Base-by-base conservation (phyloP, 495 filamentous ascomycete species). In the Tuber melanosporum region DNA sequence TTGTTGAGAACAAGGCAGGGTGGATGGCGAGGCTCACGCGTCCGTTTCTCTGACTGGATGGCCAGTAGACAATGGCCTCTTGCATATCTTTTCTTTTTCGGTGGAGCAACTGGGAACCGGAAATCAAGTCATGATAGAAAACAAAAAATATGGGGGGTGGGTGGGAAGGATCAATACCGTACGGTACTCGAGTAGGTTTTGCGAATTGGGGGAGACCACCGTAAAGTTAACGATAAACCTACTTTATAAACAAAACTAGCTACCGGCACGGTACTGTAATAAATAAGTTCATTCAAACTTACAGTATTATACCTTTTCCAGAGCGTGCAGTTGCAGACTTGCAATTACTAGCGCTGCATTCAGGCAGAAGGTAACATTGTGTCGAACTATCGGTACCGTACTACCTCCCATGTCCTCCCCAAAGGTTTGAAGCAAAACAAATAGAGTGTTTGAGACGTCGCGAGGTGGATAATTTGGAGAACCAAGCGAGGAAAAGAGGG, bases 401-500 rank as follows among this genome's bases (percentile, higher is more conserved):
- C 52, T 5, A 9, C 5, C 26, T 62, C 52, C n/a, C 52, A 62
- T 26, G 52, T 26, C 52, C 47, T 22, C 12, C 52, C 52, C 52
- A 26, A 32, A 10, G 26, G 52, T 26, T 62, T 32, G 52, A 26
- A 26, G 52, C 26, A 62, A 62, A 26, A 32, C 52, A 32, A 15
- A 62, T 62, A 62, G 36, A 69, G 71, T 79, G 70, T 78, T 74
- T 78, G 73, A 79, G 76, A 79, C 69, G 62, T 73, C 78, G 73
- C 72, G 47, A 78, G 49, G 73, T 79, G 71, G 75, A 45, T 78
- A 77, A 71, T 72, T 71, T 47, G 66, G 75, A 70, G 42, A 71
- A 43, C 22, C 49, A 41, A 39, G 62, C 62, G 62, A 26, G 66
- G 73, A 43, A 69, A 66, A 42, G 74, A 46, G 74, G 66, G 74